Conservation (phyloP, 768 basidiomycete species). For the Boletus tomentosulus region DNA sequence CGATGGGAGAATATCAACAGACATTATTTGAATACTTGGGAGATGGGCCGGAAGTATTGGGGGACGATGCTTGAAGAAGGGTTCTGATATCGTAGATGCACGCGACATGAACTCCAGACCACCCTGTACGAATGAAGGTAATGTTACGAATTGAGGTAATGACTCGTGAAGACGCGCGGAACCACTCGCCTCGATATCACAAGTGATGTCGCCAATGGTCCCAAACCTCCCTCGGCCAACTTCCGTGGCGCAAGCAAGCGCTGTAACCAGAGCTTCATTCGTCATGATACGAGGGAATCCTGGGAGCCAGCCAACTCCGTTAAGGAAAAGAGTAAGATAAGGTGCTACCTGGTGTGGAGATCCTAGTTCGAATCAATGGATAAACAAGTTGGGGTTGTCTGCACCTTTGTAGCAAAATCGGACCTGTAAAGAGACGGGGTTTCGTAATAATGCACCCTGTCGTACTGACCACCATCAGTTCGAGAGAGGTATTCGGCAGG, state of each 20-base stretch:
- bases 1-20: slow-evolving; percentile 88
- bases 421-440: slow-evolving; percentile 63
- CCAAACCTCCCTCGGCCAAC: slow-evolving; percentile 56
- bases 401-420: slow-evolving; percentile 63
- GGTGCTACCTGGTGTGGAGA: slow-evolving; percentile 63
- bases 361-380: background rate
- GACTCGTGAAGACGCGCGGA: background rate
- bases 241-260: slow-evolving; percentile 45
- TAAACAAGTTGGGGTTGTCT: background rate
- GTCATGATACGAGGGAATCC: slow-evolving; percentile 78
- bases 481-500: slow-evolving; percentile 67
- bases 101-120: slow-evolving; percentile 78
- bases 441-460: slow-evolving; percentile 69
- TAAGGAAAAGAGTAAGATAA: slow-evolving; percentile 78
- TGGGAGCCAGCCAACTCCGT: slow-evolving; percentile 82
- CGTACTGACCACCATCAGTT: slow-evolving; percentile 52
- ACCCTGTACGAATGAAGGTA: slow-evolving; percentile 42
- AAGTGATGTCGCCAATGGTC: slow-evolving; percentile 84
- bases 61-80: slow-evolving; percentile 57
- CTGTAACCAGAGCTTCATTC: slow-evolving; percentile 51
- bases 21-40: slow-evolving; percentile 72
- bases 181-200: slow-evolving; percentile 66
- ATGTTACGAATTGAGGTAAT: background rate
- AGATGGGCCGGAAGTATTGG: slow-evolving; percentile 39
- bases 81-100: slow-evolving; percentile 74